Conservation (phyloP, 2,329 filamentous ascomycete species). For the Sporothrix pallida region DNA sequence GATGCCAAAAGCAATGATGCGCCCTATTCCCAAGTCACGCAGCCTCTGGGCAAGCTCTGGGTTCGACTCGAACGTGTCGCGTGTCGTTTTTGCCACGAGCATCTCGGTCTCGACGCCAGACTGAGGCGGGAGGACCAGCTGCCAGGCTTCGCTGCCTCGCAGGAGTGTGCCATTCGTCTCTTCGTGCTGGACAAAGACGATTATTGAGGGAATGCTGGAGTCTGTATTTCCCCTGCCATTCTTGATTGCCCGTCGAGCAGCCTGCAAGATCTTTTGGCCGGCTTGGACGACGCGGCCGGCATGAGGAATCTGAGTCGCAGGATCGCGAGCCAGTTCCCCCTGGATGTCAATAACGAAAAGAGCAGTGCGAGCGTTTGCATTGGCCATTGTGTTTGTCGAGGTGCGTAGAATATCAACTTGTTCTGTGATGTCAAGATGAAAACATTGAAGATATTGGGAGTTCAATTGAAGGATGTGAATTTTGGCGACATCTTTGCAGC, state of each 20-base stretch:
- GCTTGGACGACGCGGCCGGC: not conserved
- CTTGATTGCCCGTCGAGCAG: not conserved
- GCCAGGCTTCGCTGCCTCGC: constrained; percentile 3
- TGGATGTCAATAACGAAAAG: constrained; percentile 17
- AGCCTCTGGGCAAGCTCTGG: not conserved
- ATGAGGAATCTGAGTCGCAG: not conserved
- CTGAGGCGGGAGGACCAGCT: constrained; percentile 13
- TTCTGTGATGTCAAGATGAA: not conserved
- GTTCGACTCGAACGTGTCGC: constrained; percentile 4
- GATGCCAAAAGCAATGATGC: not conserved
- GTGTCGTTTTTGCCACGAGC: constrained; percentile 8
- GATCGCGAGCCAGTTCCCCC: not conserved
- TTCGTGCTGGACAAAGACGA: constrained; percentile 20
- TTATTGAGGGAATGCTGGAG: not conserved
- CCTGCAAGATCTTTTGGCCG: not conserved
- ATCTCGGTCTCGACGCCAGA: constrained; percentile 13
- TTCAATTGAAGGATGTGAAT: not conserved
- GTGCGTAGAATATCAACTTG: not conserved
- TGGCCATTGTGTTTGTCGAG: not conserved
- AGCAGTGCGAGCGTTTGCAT: not conserved
- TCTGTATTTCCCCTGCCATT: not conserved
- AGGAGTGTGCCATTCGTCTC: not conserved
- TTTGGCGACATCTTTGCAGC: not conserved
- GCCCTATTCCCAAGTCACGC: not conserved
- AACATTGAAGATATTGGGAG: too few relatives aligned